These are phyloP conservation scores for Silene latifolia DNA, from an alignment of 148 eudicot genomes.

Conservation along the genomic window DNA sequence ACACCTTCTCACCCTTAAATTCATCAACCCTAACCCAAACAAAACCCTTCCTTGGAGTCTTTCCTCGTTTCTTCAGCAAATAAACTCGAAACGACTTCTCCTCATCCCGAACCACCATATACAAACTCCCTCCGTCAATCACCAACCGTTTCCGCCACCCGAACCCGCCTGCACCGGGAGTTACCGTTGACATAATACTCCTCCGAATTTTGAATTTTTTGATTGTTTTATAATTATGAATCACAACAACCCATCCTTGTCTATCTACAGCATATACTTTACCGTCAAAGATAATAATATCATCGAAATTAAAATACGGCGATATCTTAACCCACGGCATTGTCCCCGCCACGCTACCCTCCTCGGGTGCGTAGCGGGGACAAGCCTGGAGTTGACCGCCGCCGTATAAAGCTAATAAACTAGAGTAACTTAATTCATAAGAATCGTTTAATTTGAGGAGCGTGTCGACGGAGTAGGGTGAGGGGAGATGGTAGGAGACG, in stretches of 20 bases:
- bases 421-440: too few species aligned
- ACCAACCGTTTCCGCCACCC: slow-evolving; percentile 8
- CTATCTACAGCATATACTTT: background rate
- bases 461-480: background rate
- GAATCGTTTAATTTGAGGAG: background rate
- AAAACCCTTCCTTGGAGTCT: background rate
- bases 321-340: background rate
- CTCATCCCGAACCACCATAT: background rate
- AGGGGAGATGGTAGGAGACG: background rate
- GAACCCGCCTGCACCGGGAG: background rate
- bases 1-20: background rate
- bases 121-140: background rate
- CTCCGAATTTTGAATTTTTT: background rate
- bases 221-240: background rate
- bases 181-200: background rate
- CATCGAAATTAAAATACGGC: background rate
- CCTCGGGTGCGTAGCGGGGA: background rate
- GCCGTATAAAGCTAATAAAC: background rate
- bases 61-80: background rate
- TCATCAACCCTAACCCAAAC: background rate
- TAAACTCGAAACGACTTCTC: background rate
- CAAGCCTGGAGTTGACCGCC: background rate
- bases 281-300: background rate
- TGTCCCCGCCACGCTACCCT: background rate
- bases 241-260: background rate